Evolutionary conservation across 2,329 filamentous ascomycete species (phyloP), one percentile per base, ranked within the genome.

Genomic region (Ophiostoma triangulosporum): DNA sequence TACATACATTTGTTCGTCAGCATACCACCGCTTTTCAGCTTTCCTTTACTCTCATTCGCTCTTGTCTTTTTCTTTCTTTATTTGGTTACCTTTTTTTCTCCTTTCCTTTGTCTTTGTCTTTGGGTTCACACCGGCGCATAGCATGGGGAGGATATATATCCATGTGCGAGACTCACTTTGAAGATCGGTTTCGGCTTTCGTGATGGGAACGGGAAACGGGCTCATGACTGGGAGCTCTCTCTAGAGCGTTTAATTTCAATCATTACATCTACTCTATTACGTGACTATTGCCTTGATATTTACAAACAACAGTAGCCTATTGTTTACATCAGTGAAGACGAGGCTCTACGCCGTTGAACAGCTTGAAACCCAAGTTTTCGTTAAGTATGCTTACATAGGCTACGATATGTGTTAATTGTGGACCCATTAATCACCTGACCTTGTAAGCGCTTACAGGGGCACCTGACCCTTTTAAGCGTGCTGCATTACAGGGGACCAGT

Each of bases 111-210:
- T 54, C 15, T 48, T 26, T n/a, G n/a, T n/a, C 36, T 40, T 6
- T 22, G 40, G 54, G 38, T 31, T 49, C 35, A 29, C 27, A 52
- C 43, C 35, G 56, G 57, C 57, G 57, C 56, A 57, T 56, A 54
- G 56, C 57, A 58, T 54, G 24, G 56, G 45, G 53, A 54, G 22
- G 53, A 43, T 57, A 56, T 55, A 54, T 52, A 54, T 52, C 38
- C 50, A 45, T 43, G 48, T 55, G 53, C 43, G 26, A 46, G 43
- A 11, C 26, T 48, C 33, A 31, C 46, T 33, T 35, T 40, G 33
- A 50, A 52, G 27, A 40, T 33, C 43, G 49, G 24, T 22, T 29
- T 35, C 12, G 20, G 20, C 32, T 31, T 55, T 56, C 48, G 35
- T 43, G 35, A 56, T n/a, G 26, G 54, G 48, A 51, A 55, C 27